Evolutionary conservation across 2,329 filamentous ascomycete genomes (phyloP), one percentile per base, ranked within the genome.

Genomic region (Aspergillus japonicus): DNA sequence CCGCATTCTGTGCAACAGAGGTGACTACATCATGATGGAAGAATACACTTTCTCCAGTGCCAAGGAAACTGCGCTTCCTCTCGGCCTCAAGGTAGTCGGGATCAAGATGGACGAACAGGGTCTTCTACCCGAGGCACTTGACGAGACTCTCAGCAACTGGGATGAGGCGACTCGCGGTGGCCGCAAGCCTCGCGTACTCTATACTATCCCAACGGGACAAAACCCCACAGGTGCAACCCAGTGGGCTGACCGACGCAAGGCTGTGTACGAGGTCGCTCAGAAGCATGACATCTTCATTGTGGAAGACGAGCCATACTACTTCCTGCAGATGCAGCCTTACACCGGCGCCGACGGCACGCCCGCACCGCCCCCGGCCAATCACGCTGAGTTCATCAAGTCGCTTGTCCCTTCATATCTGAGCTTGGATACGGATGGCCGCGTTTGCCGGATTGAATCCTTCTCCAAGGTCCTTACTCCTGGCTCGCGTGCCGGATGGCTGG

Each of bases 261-360:
- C 86, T 23, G 82, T 96, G 50, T 96, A 96, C 77, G 81, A 81
- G 39, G 83, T 96, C 14, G 90, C 89, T 33, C 88, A 89, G 73
- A 92, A 91, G 78, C 91, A 96, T 75, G 90, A 96, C 71, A 71
- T 96, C 47, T 89, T 86, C 78, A 93, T 97, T 71, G 80, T 96
- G 66, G 93, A 97, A 78, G 93, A 96, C 72, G 93, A 96, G 73
- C 93, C 93, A 1, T 96, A 96, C 79, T 96, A 96, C 78, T 96
- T 94, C 79, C 82, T 96, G 39, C 93, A 96, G 71, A 88, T 88
- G 85, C 86, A 90, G 67, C 86, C 89, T 0, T 94, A 92, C 76
- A 82, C 82, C 1, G 82, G 85, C 14, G 77, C 81, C 33, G 75
- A 82, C 64, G 76, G 81, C 16, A 75, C 83, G 0, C 76, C 81